Conservation (phyloP, 2,329 filamentous ascomycete species). For the Metarhizium brunneum region DNA sequence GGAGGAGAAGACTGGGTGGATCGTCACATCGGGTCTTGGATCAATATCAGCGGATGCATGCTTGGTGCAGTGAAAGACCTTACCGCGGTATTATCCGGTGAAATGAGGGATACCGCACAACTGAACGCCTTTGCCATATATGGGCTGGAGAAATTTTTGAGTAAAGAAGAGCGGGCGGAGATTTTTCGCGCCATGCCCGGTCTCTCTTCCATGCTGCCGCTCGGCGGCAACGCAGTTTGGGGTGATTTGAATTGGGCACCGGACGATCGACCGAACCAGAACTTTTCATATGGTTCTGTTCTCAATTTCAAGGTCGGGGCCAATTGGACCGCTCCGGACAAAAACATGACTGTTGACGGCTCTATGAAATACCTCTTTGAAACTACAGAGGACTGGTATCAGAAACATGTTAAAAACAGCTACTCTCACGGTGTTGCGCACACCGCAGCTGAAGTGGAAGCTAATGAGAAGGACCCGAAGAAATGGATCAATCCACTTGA, state of each 20-base stretch:
- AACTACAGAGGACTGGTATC: slow-evolving; percentile 79
- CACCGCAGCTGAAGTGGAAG: slow-evolving; percentile 69
- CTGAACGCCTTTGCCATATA: slow-evolving; percentile 95
- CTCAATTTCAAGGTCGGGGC: slow-evolving; percentile 68
- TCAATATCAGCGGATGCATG: slow-evolving; percentile 98
- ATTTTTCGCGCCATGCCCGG: slow-evolving; percentile 97
- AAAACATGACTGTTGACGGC: slow-evolving; percentile 74
- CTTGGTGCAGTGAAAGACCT: slow-evolving; percentile 87
- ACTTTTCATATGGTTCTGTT: slow-evolving; percentile 67
- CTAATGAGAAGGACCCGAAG: slow-evolving; percentile 61
- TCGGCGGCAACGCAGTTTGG: slow-evolving; percentile 92
- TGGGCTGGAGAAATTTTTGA: slow-evolving; percentile 90
- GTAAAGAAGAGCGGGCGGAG: slow-evolving; percentile 80
- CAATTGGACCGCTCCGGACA: slow-evolving; percentile 53
- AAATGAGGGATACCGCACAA: slow-evolving; percentile 98
- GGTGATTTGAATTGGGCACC: slow-evolving; percentile 81
- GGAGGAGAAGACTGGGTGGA: slow-evolving; percentile 89
- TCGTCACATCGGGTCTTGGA: slow-evolving; percentile 82
- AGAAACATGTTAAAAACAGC: slow-evolving; percentile 56
- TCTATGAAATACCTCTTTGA: slow-evolving; percentile 70
- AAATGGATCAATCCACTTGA: slow-evolving; percentile 98
- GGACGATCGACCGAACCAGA: slow-evolving; percentile 70
- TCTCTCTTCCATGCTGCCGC: slow-evolving; percentile 90
- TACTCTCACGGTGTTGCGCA: slow-evolving; percentile 89
- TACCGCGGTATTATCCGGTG: slow-evolving; percentile 82